A percentile compares a stretch with the other conserved stretches of the same genome.
phyloP scores from a whole-genome alignment of 1,284 basidiomycete species.

The Pseudozyma sp. region DNA sequence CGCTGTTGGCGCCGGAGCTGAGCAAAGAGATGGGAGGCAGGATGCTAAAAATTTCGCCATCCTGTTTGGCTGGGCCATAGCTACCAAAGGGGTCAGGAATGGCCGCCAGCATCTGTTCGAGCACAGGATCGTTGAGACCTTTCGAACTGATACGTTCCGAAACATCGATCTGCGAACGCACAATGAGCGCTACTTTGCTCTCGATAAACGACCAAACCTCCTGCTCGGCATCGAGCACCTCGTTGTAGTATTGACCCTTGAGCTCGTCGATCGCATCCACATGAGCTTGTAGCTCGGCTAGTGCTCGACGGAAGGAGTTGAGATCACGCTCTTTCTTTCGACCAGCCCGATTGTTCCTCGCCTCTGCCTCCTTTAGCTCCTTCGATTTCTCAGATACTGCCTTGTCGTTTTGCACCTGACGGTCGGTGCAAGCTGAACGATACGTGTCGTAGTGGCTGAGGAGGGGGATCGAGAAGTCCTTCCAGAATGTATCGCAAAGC shows the following conservation, averaged over 20 bases:
- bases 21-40: constrained; percentile 57
- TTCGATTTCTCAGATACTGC: constrained; percentile 79
- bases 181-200: constrained; percentile 67
- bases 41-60: constrained; percentile 92
- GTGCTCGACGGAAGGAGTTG: constrained; percentile 58
- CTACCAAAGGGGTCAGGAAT: constrained; percentile 93
- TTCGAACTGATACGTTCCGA: constrained; percentile 84
- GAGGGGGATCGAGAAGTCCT: constrained; percentile 88
- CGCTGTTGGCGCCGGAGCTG: constrained; percentile 42
- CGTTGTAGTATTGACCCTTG: constrained; percentile 82
- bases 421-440: constrained; percentile 75
- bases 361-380: constrained; percentile 88
- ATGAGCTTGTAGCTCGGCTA: constrained; percentile 80
- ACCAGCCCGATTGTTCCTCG: constrained; percentile 80
- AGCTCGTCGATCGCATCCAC: constrained; percentile 87
- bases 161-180: constrained; percentile 63
- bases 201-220: constrained; percentile 91
- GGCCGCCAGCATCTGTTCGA: constrained; percentile 88
- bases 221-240: constrained; percentile 91
- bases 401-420: constrained; percentile 64
- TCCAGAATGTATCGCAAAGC: constrained; percentile 86
- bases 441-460: constrained; percentile 86
- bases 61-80: constrained; percentile 86
- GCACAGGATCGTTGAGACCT: constrained; percentile 83
- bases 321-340: constrained; percentile 77